Base-by-base conservation (phyloP, 305 asterid genomes). In the Fraxinus xanthoxyloides region DNA sequence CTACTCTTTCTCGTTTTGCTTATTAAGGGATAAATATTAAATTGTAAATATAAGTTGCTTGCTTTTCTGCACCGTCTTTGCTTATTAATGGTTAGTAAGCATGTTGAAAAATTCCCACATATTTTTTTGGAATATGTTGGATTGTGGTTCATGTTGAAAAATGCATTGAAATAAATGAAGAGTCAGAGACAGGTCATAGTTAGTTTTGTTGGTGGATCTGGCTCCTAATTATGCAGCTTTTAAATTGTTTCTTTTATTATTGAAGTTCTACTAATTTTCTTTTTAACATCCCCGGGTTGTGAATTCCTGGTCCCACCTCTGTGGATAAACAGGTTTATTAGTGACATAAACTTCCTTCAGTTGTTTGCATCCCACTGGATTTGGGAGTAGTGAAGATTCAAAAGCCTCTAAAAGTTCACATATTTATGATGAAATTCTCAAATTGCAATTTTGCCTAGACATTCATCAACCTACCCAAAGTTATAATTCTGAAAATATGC, bases 1-100 rank as follows among this genome's bases (percentile, higher is more conserved):
- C 92, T 34, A 89, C 97, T 82, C 84, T 96, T 87, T 90, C 97
- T 4, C 94, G 95, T 46, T 43, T 43, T 98, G 82, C 84, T 13
- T 46, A 46, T 13, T 38, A 38, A 38, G 48, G 48, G 13, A 38
- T 38, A 38, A 8, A 38, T 38, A 10, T 38, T 38, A 38, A 8
- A 38, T 38, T 46, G 3, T 46, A 43, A 43, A 12, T 46, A 46
- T 46, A 12, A 46, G 56, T 13, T 46, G 56, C 56, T 46, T 46
- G 19, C 56, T 13, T 46, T 46, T 46, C 19, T 46, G 56, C 56
- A 13, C 56, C 1, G 56, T 46, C 19, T 46, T 46, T 46, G 56
- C 19, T 43, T 43, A 43, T 46, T 46, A 46, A 46, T 46, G 56
- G 56, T 46, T 46, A 46, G n/a, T 3, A 46, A 43, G 54, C 15